Evolutionary conservation across 129 eudicot species (phyloP).

Genomic region (Centrapalus pauciflorus): DNA sequence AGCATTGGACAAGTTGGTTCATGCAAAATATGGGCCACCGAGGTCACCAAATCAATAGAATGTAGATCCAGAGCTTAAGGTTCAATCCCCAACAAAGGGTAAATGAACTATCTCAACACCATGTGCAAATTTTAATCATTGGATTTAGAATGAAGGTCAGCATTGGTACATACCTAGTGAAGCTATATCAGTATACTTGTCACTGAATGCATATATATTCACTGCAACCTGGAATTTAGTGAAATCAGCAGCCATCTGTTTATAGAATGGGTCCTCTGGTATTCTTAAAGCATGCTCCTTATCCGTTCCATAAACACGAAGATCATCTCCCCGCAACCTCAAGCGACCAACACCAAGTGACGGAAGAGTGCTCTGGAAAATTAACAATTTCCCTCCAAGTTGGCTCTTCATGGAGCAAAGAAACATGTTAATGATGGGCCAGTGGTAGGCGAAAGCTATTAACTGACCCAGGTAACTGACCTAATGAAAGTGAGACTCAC

Average conservation of each 20-base stretch:
- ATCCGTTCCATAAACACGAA: conserved; percentile 93
- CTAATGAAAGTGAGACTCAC: not conserved
- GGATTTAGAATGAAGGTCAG: not conserved
- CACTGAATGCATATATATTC: conserved; percentile 94
- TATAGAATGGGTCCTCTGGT: conserved; percentile 95
- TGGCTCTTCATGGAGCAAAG: conserved; percentile 55
- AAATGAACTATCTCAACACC: not conserved
- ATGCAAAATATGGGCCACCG: not conserved
- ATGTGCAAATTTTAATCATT: not conserved
- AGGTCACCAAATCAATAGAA: not conserved
- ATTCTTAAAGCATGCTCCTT: conserved; percentile 81
- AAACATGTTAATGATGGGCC: not conserved
- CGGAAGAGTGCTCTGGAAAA: conserved; percentile 91
- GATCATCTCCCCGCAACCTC: conserved; percentile 94
- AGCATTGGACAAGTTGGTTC: not conserved
- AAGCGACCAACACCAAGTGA: conserved; percentile 95
- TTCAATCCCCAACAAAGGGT: not conserved
- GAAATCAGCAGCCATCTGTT: conserved; percentile 99
- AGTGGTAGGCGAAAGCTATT: not conserved
- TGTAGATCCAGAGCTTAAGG: not conserved
- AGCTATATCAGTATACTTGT: conserved; percentile 93
- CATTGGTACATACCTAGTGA: conserved; percentile 62
- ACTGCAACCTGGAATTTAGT: conserved; percentile 85
- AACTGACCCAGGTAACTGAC: not conserved
- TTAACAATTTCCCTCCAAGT: conserved; percentile 95